A percentile compares a stretch with the other conserved stretches of the same genome.
phyloP scores from a whole-genome alignment of 345 rosid genomes.

The Salix caprea region DNA sequence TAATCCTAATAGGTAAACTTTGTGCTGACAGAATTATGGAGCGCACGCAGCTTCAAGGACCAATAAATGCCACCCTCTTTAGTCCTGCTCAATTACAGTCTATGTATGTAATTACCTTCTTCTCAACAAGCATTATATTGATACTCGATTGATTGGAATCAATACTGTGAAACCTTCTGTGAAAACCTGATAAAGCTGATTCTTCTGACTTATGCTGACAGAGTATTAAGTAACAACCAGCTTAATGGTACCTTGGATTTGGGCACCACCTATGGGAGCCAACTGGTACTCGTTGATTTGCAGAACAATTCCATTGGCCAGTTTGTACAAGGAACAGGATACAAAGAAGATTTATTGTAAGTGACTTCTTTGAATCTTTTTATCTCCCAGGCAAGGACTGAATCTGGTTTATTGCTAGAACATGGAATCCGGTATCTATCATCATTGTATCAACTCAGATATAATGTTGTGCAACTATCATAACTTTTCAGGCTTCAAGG shows the following conservation, averaged over 20 bases:
- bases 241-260: background rate
- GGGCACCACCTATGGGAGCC: background rate
- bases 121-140: background rate
- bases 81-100: background rate
- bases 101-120: background rate
- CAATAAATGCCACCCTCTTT: background rate
- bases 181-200: background rate
- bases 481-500: background rate
- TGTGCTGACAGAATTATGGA: background rate
- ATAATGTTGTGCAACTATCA: background rate
- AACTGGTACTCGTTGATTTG: background rate
- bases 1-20: background rate
- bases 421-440: background rate
- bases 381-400: background rate
- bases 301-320: background rate
- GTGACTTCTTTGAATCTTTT: background rate
- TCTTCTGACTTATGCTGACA: background rate
- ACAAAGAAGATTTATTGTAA: background rate
- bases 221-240: constrained; percentile 4
- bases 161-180: background rate
- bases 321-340: background rate
- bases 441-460: background rate
- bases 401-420: background rate
- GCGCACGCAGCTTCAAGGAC: background rate
- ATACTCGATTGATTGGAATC: background rate